Evolutionary conservation across 371 early-diverging fungal genomes (phyloP).

Genomic region (Phascolomyces articulosus): DNA sequence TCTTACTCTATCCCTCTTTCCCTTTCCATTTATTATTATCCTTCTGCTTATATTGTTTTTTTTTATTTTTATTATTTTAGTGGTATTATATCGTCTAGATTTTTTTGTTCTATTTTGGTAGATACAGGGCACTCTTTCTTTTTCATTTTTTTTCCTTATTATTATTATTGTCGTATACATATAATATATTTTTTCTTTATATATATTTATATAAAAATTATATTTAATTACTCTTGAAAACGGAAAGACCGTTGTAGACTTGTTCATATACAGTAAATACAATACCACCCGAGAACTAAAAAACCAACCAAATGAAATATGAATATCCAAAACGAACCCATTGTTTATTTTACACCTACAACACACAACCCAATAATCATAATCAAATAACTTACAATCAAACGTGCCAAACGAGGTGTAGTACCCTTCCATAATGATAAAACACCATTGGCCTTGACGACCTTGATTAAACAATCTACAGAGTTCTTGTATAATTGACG

Average conservation of each 20-base stretch:
- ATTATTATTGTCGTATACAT: background rate
- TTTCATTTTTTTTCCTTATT: background rate
- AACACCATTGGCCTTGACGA: constrained; percentile 77
- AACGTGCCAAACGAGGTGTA: constrained; percentile 84
- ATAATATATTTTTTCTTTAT: background rate
- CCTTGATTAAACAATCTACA: constrained; percentile 74
- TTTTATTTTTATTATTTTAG: background rate
- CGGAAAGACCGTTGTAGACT: constrained; percentile 46
- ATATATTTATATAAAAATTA: background rate
- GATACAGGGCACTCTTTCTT: background rate
- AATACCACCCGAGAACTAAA: constrained; percentile 90
- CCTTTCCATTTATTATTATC: background rate
- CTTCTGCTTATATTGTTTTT: background rate
- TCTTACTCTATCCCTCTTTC: no score
- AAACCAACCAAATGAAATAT: no score
- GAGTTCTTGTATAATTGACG: constrained; percentile 68
- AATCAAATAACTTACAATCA: constrained; percentile 77
- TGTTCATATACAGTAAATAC: constrained; percentile 93
- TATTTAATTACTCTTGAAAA: constrained; percentile 11
- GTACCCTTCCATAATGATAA: constrained; percentile 92
- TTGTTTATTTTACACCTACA: no score
- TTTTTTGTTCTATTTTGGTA: constrained; percentile 9
- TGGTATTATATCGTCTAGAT: background rate
- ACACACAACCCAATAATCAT: no score
- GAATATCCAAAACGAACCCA: no score